Percentiles rank a stretch among this genome's conserved stretches.
phyloP scores from a whole-genome alignment of 2,329 filamentous ascomycete species.

The Corynespora cassiicola region DNA sequence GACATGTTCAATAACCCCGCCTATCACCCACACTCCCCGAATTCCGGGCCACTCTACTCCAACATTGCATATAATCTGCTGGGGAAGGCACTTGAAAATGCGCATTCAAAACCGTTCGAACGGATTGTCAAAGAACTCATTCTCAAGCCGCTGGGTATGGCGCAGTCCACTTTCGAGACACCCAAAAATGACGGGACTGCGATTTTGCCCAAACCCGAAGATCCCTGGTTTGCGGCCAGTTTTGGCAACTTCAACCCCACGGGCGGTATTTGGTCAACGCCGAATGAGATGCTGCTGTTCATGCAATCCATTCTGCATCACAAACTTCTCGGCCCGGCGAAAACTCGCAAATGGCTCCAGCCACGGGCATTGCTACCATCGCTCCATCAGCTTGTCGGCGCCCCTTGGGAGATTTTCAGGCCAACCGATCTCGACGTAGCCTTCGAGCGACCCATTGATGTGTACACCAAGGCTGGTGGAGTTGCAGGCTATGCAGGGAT shows the following conservation, averaged over 20 bases:
- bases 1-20: conserved; percentile 28
- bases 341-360: conserved; percentile 29
- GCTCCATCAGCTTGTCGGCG: conserved; percentile 27
- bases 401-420: conserved; percentile 36
- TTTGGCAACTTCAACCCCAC: conserved; percentile 34
- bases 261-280: conserved; percentile 34
- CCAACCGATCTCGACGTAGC: conserved; percentile 19
- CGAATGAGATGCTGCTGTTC: conserved; percentile 26
- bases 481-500: conserved; percentile 29
- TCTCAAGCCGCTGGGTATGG: conserved; percentile 23
- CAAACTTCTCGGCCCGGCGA: conserved; percentile 18
- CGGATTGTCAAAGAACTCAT: conserved; percentile 28
- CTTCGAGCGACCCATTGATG: conserved; percentile 25
- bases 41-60: conserved; percentile 25
- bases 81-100: conserved; percentile 27
- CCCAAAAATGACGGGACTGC: conserved; percentile 18
- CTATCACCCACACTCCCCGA: conserved; percentile 21
- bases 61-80: conserved; percentile 32
- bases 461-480: conserved; percentile 32
- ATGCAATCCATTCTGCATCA: conserved; percentile 23
- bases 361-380: conserved; percentile 25
- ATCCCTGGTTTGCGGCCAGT: conserved; percentile 23
- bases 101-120: conserved; percentile 24
- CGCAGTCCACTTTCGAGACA: conserved; percentile 17
- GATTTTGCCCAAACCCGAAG: conserved; percentile 22